Conservation (phyloP, 2,329 filamentous ascomycete genomes). For the Phyllosticta capitalensis region DNA sequence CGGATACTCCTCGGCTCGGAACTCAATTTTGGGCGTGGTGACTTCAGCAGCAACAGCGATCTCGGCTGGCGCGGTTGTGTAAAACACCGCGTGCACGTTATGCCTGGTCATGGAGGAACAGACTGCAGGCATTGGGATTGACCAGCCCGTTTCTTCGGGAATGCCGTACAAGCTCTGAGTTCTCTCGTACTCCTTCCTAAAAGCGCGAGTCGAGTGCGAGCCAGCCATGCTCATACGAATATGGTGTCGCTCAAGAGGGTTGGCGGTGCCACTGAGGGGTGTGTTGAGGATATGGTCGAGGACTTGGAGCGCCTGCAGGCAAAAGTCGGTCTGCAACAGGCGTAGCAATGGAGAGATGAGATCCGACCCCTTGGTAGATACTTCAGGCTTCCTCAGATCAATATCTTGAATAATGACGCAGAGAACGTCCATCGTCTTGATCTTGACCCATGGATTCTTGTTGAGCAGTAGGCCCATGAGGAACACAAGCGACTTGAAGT, state of each 20-base stretch:
- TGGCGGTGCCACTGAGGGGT: constrained; percentile 53
- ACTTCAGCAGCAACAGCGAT: constrained; percentile 45
- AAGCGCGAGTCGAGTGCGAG: constrained; percentile 65
- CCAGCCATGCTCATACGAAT: constrained; percentile 97
- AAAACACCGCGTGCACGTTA: constrained; percentile 94
- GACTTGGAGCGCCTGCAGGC: constrained; percentile 82
- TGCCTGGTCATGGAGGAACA: constrained; percentile 78
- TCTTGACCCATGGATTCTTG: constrained; percentile 76
- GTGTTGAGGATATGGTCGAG: constrained; percentile 94
- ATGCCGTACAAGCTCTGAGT: constrained; percentile 95
- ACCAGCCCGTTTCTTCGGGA: constrained; percentile 91
- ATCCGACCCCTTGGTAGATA: constrained; percentile 85
- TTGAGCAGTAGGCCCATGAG: constrained; percentile 88
- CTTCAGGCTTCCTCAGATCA: constrained; percentile 85
- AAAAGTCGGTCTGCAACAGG: constrained; percentile 85
- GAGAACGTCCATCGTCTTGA: constrained; percentile 86
- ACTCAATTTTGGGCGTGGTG: constrained; percentile 79
- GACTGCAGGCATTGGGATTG: constrained; percentile 82
- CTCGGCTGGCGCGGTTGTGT: constrained; percentile 61
- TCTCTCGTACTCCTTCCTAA: constrained; percentile 88
- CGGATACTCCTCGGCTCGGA: constrained; percentile 80
- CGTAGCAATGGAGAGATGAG: constrained; percentile 87
- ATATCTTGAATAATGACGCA: constrained; percentile 78
- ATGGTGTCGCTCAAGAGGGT: constrained; percentile 84
- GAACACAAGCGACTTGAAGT: constrained; percentile 80